Conservation (phyloP, 2,329 filamentous ascomycete species). For the Grosmannia serpens region DNA sequence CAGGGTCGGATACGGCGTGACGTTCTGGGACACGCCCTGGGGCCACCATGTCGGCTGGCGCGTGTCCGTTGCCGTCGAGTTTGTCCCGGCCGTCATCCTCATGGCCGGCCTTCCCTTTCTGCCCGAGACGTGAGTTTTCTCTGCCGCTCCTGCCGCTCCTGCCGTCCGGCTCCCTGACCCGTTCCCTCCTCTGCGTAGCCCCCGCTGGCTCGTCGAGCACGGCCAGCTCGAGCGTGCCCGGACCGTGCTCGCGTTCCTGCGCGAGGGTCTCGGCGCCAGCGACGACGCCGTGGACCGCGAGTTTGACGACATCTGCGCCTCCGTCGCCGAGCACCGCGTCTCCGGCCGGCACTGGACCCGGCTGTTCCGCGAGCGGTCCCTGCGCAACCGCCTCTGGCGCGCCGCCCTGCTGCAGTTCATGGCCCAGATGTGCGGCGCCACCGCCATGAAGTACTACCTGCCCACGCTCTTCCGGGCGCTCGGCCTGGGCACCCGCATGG, state of each 20-base stretch:
- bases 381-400: conserved; percentile 44
- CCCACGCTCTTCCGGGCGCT: conserved; percentile 40
- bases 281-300: conserved; percentile 27
- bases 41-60: conserved; percentile 41
- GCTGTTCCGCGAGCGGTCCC: conserved; percentile 34
- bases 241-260: conserved; percentile 34
- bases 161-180: not conserved
- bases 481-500: conserved; percentile 33
- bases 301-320: conserved; percentile 33
- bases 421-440: conserved; percentile 48
- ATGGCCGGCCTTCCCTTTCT: conserved; percentile 36
- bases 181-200: conserved; percentile 28
- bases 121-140: conserved; percentile 38
- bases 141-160: too few relatives aligned
- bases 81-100: conserved; percentile 39
- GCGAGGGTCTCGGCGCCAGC: conserved; percentile 25
- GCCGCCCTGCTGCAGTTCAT: conserved; percentile 46
- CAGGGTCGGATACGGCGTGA: conserved; percentile 45
- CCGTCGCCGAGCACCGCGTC: conserved; percentile 26
- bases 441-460: conserved; percentile 50
- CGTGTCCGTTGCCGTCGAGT: conserved; percentile 36
- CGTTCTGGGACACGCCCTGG: conserved; percentile 34
- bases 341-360: conserved; percentile 27
- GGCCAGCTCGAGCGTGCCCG: conserved; percentile 30
- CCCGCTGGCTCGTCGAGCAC: conserved; percentile 46